phyloP scores from a whole-genome alignment of 805 yeast species.

The Zygosaccharomyces rouxii region DNA sequence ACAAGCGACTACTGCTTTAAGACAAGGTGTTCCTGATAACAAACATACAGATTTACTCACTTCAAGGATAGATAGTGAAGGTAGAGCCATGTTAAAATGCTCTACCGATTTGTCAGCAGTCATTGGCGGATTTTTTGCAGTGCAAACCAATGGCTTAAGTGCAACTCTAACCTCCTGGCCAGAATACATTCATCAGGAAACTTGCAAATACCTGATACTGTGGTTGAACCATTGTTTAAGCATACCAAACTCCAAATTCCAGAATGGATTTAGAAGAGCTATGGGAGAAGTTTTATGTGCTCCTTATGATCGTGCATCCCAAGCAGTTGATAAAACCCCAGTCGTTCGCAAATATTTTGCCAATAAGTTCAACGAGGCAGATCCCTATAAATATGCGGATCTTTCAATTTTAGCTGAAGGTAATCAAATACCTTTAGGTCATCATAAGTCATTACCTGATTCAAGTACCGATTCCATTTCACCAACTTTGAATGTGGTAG shows the following conservation, averaged over 20 bases:
- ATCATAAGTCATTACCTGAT: slow-evolving; percentile 27
- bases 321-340: slow-evolving; percentile 25
- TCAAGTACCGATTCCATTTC: slow-evolving; percentile 31
- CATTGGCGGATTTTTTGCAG: slow-evolving; percentile 37
- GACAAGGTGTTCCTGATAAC: slow-evolving; percentile 37
- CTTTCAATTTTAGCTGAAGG: slow-evolving; percentile 35
- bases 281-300: slow-evolving; percentile 45
- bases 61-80: slow-evolving; percentile 44
- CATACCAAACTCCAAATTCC: slow-evolving; percentile 38
- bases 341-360: slow-evolving; percentile 24
- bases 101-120: slow-evolving; percentile 27
- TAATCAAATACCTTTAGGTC: slow-evolving; percentile 34
- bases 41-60: slow-evolving; percentile 37
- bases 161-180: slow-evolving; percentile 50
- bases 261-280: slow-evolving; percentile 37
- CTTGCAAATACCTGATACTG: slow-evolving; percentile 42
- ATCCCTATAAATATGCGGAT: slow-evolving; percentile 26
- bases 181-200: slow-evolving; percentile 48
- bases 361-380: slow-evolving; percentile 14
- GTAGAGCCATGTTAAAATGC: slow-evolving; percentile 46
- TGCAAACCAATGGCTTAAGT: slow-evolving; percentile 48
- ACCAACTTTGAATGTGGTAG: slow-evolving; percentile 18
- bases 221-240: slow-evolving; percentile 48
- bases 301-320: slow-evolving; percentile 14
- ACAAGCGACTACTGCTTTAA: slow-evolving; percentile 49